These are phyloP conservation scores for Phialocephala sp. DNA, from an alignment of 2,329 filamentous ascomycete species.

Conservation along the genomic window DNA sequence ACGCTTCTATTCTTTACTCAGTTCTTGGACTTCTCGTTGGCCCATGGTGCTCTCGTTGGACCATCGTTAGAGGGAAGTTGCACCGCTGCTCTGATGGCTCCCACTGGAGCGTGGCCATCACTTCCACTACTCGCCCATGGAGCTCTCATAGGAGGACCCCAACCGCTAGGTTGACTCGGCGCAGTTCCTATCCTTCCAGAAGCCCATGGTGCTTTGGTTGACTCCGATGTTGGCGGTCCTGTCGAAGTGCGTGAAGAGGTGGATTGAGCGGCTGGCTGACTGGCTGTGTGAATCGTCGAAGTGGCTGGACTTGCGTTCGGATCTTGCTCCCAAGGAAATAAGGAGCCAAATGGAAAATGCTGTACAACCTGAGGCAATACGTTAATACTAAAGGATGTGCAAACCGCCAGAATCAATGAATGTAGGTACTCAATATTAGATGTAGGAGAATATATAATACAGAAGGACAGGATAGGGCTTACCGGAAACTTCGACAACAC, in stretches of 20 bases:
- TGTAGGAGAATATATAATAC: neutral
- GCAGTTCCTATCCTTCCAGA: conserved; percentile 17
- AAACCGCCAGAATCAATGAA: neutral
- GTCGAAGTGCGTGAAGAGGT: conserved; percentile 25
- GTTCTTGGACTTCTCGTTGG: conserved; percentile 15
- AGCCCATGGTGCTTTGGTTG: conserved; percentile 40
- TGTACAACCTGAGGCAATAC: conserved; percentile 68
- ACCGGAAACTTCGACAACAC: conserved; percentile 93
- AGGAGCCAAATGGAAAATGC: conserved; percentile 83
- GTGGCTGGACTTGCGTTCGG: conserved; percentile 59
- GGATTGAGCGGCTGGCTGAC: conserved; percentile 51
- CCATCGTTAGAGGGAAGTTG: conserved; percentile 11
- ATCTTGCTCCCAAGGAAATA: conserved; percentile 79
- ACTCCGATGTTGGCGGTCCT: conserved; percentile 33
- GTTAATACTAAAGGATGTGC: neutral
- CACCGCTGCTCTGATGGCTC: neutral
- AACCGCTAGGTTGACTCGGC: conserved; percentile 21
- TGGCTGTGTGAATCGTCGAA: conserved; percentile 61
- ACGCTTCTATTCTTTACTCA: neutral
- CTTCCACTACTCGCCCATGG: conserved; percentile 15
- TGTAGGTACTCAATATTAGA: neutral
- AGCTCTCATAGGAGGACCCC: conserved; percentile 38
- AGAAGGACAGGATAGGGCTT: neutral
- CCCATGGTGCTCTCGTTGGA: conserved; percentile 37
- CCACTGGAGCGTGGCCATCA: neutral